Evolutionary conservation across 2,329 filamentous ascomycete species (phyloP), one percentile per base, ranked within the genome.

Genomic region (Penicillium sp.): DNA sequence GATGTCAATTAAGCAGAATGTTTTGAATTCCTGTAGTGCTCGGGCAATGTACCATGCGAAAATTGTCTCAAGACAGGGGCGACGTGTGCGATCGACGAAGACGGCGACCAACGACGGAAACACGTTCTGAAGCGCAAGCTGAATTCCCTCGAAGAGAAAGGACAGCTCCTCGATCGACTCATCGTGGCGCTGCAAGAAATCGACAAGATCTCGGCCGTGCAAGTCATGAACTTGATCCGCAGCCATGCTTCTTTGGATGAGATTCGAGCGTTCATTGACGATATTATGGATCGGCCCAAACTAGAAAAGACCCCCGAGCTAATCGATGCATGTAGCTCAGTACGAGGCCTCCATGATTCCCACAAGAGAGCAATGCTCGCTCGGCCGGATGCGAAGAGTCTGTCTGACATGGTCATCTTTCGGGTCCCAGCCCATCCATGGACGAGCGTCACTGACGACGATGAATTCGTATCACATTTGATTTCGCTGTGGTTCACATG

Each of bases 401-500:
- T 53, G 7, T 47, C 47, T 2, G 55, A 54, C 23, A 39, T 43
- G 3, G 49, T 54, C 4, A 37, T 47, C 3, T 54, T 54, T 28
- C 44, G 41, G 6, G 58, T 63, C 3, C 55, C 55, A 2, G 57
- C 60, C 7, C 31, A 23, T 1, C 60, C 60, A 3, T 65, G 62
- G 62, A 63, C 60, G 2, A 48, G 17, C 2, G 32, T 63, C 11
- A 47, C 46, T 4, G 36, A 37, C 8, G 51, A 62, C 35, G 45
- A 57, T 18, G 51, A 51, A 9, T 43, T 60, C 11, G 58, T 64
- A 1, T 64, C 62, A 6, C 56, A 62, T 28, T 35, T 65, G n/a
- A 36, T 64, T 2, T 61, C 59, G 15, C 31, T 60, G 6, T 60
- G 57, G 58, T 53, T 63, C 28, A 60, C 57, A 2, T 62, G 59